Conservation (phyloP, 176 grass and related monocot species). For the Juncus effusus region DNA sequence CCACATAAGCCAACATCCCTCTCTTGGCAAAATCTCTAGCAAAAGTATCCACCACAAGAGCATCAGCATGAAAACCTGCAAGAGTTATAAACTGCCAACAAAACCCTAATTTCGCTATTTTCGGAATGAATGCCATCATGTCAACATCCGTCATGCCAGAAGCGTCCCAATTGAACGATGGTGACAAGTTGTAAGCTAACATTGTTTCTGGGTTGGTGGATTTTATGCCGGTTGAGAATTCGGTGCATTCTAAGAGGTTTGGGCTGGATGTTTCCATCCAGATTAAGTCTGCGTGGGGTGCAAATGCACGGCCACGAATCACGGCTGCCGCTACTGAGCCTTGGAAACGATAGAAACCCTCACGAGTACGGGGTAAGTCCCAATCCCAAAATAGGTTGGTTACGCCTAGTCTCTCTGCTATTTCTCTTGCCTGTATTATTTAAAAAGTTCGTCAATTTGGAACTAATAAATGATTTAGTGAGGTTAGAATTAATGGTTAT, state of each 20-base stretch:
- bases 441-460: not conserved
- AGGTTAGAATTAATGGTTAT: too few species aligned
- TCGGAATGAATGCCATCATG: conserved; percentile 74
- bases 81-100: conserved; percentile 98
- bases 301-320: conserved; percentile 61
- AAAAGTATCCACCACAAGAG: conserved; percentile 78
- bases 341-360: conserved; percentile 84
- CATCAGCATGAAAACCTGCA: conserved; percentile 90
- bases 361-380: conserved; percentile 77
- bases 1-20: conserved; percentile 86
- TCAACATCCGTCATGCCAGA: conserved; percentile 76
- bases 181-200: conserved; percentile 96
- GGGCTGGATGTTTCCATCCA: conserved; percentile 99
- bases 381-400: conserved; percentile 75
- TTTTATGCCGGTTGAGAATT: conserved; percentile 62
- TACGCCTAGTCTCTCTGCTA: conserved; percentile 56
- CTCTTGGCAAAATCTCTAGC: conserved; percentile 70
- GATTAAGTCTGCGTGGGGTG: conserved; percentile 68
- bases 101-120: conserved; percentile 56
- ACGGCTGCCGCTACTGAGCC: conserved; percentile 75
- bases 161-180: conserved; percentile 98
- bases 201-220: conserved; percentile 44
- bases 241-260: conserved; percentile 61
- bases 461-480: too few species aligned
- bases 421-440: conserved; percentile 36